Evolutionary conservation across 306 rosid genomes (phyloP), one percentile per base, ranked within the genome.

Genomic region (Citrullus amarus): DNA sequence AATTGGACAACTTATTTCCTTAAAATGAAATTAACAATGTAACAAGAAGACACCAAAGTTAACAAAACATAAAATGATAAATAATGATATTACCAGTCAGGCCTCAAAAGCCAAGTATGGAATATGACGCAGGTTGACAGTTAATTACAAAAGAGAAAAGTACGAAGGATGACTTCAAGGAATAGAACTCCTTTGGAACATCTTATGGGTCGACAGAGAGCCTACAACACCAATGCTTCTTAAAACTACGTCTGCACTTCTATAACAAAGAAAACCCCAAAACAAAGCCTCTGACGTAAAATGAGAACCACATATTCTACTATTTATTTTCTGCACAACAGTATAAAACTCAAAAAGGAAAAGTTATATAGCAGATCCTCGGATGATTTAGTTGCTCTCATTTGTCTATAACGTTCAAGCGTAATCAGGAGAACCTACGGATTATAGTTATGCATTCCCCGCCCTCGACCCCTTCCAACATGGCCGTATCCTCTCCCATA

Each of bases 381-480:
- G 63, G 43, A 74, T 78, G 62, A 53, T 61, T 50, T 80, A 10
- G 38, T 34, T 80, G 78, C 74, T 86, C 81, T 56, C 10, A 36
- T 53, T 22, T 22, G 55, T 77, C 73, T 55, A 48, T 20, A 84
- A 80, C 90, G 56, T 38, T 72, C 22, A 18, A 58, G 15, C 43
- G 17, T 62, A 55, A 59, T 75, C 56, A 60, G 62, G 76, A 59
- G 70, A 68, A 46, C 56, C 90, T 90, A 89, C 0, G 76, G 80
- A 41, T 60, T 61, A 50, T 77, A 87, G 70, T 76, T 16, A 9
- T 93, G 53, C 88, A 83, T 83, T 56, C 85, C 88, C 1, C 92
- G 85, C 25, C 96, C 98, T 67, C 97, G 89, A 62, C 93, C 96
- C 85, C 98, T 88, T 53, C 95, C 96, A 18, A 4, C 59, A 73